Evolutionary conservation across 2,329 filamentous ascomycete genomes (phyloP).

Genomic region (Geoglossum cookeanum): DNA sequence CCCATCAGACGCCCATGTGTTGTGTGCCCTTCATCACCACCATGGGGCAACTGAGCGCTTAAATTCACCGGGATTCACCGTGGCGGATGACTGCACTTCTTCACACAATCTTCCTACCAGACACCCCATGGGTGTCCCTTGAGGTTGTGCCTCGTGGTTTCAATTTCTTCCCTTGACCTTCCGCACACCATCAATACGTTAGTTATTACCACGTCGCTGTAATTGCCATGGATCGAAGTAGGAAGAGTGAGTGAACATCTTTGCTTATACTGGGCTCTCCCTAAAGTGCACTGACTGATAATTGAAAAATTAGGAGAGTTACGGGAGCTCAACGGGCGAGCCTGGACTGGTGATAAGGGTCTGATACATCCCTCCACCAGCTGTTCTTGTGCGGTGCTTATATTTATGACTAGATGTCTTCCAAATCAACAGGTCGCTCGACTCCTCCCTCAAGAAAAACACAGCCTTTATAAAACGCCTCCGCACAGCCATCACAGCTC

Average conservation of each 20-base stretch:
- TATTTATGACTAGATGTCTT: constrained; percentile 47
- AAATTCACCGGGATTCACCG: neutral
- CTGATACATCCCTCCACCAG: constrained; percentile 13
- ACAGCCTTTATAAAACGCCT: constrained; percentile 95
- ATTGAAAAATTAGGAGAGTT: constrained; percentile 49
- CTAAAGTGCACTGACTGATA: neutral
- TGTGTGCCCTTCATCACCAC: neutral
- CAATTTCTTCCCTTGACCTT: neutral
- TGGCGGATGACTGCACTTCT: neutral
- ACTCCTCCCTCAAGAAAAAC: constrained; percentile 94
- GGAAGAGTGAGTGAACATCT: constrained; percentile 25
- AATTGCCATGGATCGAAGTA: constrained; percentile 27
- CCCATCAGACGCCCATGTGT: too few relatives aligned
- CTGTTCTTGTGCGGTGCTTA: constrained; percentile 10
- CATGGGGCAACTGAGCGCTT: neutral
- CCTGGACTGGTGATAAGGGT: constrained; percentile 84
- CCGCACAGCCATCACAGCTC: constrained; percentile 67
- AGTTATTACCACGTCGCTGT: neutral
- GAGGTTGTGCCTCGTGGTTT: neutral
- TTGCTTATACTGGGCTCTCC: neutral
- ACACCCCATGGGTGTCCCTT: neutral
- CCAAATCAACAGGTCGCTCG: constrained; percentile 56
- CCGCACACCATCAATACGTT: neutral
- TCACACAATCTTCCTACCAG: neutral
- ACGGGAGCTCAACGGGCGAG: constrained; percentile 68